Evolutionary conservation across 2,329 filamentous ascomycete species (phyloP).

Genomic region (Ascochyta clinopodiicola): DNA sequence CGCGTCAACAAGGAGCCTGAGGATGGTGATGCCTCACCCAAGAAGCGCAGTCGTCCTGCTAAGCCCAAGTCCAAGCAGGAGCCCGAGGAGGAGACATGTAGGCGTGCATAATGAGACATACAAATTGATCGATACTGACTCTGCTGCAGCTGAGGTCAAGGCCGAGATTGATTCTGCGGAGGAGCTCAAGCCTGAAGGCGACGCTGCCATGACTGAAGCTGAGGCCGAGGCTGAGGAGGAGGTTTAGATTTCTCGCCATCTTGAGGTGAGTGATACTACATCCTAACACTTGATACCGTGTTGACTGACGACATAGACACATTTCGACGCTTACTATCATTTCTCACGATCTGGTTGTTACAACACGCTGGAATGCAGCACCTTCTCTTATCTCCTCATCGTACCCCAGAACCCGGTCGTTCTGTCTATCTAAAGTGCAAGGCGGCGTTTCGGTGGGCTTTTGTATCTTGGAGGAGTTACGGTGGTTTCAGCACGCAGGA

Average conservation of each 20-base stretch:
- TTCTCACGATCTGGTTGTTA: background rate
- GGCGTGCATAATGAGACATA: constrained; percentile 2
- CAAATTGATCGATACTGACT: constrained; percentile 6
- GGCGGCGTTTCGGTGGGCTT: background rate
- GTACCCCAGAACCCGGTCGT: background rate
- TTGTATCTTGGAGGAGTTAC: background rate
- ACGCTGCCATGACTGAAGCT: constrained; percentile 4
- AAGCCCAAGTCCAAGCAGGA: constrained; percentile 33
- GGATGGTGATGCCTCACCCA: constrained; percentile 33
- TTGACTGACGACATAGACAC: background rate
- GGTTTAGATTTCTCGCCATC: constrained; percentile 13
- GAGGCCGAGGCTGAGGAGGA: constrained; percentile 23
- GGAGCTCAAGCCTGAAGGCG: constrained; percentile 1
- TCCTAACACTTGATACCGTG: background rate
- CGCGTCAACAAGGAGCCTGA: constrained; percentile 41
- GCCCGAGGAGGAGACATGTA: constrained; percentile 25
- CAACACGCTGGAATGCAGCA: background rate
- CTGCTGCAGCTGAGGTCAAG: constrained; percentile 13
- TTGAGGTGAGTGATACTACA: background rate
- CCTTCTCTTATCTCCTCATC: background rate
- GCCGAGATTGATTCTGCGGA: constrained; percentile 12
- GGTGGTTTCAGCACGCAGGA: background rate
- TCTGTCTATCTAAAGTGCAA: background rate
- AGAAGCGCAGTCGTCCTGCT: constrained; percentile 39
- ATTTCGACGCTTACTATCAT: background rate